These are phyloP conservation scores for Penstemon eatonii DNA, from an alignment of 257 asterid species.

Conservation along the genomic window DNA sequence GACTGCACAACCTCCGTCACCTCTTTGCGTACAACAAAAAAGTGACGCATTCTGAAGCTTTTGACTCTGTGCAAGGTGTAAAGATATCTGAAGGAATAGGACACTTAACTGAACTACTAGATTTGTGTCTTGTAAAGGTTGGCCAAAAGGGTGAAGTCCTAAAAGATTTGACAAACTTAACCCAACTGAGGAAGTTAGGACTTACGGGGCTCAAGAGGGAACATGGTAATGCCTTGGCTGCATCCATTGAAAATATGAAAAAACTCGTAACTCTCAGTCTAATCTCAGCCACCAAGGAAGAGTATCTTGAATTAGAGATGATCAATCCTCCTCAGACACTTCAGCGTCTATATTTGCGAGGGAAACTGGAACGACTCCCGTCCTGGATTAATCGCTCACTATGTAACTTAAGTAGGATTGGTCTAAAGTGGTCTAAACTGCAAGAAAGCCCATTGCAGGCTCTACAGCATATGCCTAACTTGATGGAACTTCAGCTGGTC, in stretches of 20 bases:
- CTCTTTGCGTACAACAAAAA: constrained; percentile 34
- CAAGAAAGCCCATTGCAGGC: constrained; percentile 20
- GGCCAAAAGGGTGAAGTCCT: constrained; percentile 24
- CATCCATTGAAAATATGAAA: constrained; percentile 33
- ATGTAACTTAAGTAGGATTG: constrained; percentile 22
- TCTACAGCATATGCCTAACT: constrained; percentile 27
- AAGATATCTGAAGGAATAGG: constrained; percentile 24
- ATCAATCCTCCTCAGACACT: constrained; percentile 24
- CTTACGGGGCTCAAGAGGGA: constrained; percentile 31
- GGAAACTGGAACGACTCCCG: constrained; percentile 28
- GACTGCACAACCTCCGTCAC: constrained; percentile 40
- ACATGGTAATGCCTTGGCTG: constrained; percentile 30
- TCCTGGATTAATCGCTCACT: constrained; percentile 29
- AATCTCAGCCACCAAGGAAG: constrained; percentile 28
- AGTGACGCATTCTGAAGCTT: background rate
- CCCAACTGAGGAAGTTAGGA: constrained; percentile 42
- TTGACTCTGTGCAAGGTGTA: constrained; percentile 29
- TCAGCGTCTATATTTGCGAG: constrained; percentile 37
- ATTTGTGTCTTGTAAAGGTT: constrained; percentile 35
- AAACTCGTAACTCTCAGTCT: constrained; percentile 32
- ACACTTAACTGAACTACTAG: constrained; percentile 25
- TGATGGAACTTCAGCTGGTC: constrained; percentile 37
- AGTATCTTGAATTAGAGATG: constrained; percentile 28
- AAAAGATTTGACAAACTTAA: constrained; percentile 27
- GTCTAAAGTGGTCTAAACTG: constrained; percentile 32